Percentiles rank a stretch among this genome's conserved stretches.
phyloP scores from a whole-genome alignment of 2,329 filamentous ascomycete genomes.

The Cercospora citrullina region DNA sequence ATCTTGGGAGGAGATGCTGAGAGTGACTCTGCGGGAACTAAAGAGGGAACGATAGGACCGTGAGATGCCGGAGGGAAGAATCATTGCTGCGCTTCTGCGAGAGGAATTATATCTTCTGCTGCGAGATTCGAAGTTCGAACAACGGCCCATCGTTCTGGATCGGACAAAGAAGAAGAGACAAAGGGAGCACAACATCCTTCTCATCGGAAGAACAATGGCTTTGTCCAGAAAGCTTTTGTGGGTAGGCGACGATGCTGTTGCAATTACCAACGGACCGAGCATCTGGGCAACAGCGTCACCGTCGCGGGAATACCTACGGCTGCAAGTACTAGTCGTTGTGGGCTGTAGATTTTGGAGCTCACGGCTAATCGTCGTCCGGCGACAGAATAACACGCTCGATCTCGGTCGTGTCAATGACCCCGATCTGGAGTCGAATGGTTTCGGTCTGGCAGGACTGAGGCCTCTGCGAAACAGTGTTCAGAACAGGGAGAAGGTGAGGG shows the following conservation, averaged over 20 bases:
- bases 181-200: background rate
- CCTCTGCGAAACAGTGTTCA: background rate
- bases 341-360: too few relatives aligned
- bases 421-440: background rate
- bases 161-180: background rate
- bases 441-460: background rate
- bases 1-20: background rate
- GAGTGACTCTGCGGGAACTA: background rate
- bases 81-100: background rate
- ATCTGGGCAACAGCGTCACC: background rate
- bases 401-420: background rate
- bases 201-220: background rate
- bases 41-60: background rate
- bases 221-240: background rate
- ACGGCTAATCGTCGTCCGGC: background rate
- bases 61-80: background rate
- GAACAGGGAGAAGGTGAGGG: background rate
- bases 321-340: too few relatives aligned
- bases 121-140: background rate
- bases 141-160: background rate
- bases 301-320: too few relatives aligned
- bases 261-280: background rate
- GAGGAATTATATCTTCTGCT: background rate
- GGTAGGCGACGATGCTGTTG: background rate
- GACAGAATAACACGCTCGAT: background rate